Conservation (phyloP, 768 basidiomycete genomes). For the Filobasidium floriforme region DNA sequence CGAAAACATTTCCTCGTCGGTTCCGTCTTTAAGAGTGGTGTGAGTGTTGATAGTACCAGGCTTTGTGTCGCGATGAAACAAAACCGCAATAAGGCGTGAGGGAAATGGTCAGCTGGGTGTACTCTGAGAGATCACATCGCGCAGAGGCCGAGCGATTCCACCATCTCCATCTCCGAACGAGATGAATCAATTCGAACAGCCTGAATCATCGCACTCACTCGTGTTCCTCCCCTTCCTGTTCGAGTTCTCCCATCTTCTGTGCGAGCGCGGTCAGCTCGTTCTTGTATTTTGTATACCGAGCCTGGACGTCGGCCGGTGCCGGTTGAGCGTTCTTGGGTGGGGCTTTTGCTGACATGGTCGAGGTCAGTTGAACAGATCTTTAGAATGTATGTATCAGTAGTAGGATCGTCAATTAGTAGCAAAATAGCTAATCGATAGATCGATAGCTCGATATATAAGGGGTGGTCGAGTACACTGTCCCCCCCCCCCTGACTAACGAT, state of each 20-base stretch:
- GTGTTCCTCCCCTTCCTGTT: conserved; percentile 93
- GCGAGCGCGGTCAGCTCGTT: conserved; percentile 85
- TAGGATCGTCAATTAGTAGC: too few species aligned
- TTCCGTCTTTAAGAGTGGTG: conserved; percentile 70
- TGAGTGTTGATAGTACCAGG: conserved; percentile 76
- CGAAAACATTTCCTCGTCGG: conserved; percentile 93
- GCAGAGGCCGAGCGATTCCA: too few species aligned
- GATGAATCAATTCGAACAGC: not conserved
- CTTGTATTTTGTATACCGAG: conserved; percentile 52
- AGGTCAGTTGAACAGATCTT: not conserved
- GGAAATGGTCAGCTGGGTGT: not conserved
- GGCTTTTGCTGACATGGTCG: not conserved
- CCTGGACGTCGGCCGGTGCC: conserved; percentile 23
- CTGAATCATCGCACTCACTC: conserved; percentile 52
- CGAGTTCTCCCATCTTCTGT: conserved; percentile 90
- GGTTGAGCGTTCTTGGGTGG: conserved; percentile 8
- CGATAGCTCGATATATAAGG: too few species aligned
- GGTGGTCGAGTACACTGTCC: too few species aligned
- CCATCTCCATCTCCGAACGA: not conserved
- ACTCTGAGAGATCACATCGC: too few species aligned
- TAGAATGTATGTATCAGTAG: too few species aligned
- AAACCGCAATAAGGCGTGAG: too few species aligned
- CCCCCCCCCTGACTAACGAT: too few species aligned
- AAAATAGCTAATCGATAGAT: too few species aligned
- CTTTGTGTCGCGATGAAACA: conserved; percentile 47